Evolutionary conservation across 2,329 filamentous ascomycete genomes (phyloP).

Genomic region (Onygenales sp.): DNA sequence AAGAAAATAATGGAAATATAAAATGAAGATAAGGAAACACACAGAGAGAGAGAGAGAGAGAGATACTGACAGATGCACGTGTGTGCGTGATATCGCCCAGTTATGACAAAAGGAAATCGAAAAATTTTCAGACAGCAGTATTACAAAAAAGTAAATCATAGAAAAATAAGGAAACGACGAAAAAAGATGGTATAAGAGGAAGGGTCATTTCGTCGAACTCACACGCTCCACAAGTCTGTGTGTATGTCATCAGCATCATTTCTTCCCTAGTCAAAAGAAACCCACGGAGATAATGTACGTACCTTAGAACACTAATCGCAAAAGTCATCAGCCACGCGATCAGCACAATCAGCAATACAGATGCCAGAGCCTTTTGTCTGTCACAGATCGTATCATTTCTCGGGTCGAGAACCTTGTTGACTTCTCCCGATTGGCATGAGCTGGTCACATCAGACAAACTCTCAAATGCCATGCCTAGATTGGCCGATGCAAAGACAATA

Average conservation of each 20-base stretch:
- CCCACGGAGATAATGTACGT: not conserved
- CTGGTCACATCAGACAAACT: conserved; percentile 58
- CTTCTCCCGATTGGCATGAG: conserved; percentile 42
- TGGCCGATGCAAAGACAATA: conserved; percentile 94
- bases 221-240: conserved; percentile 13
- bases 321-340: conserved; percentile 89
- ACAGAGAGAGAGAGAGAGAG: not conserved
- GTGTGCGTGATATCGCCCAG: not conserved
- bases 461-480: conserved; percentile 81
- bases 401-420: conserved; percentile 25
- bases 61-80: not conserved
- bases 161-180: not conserved
- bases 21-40: not conserved
- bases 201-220: not conserved
- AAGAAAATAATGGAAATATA: not conserved
- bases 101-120: not conserved
- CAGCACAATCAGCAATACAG: conserved; percentile 69
- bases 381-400: conserved; percentile 45
- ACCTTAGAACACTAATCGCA: conserved; percentile 49
- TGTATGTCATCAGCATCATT: conserved; percentile 1
- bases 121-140: not conserved
- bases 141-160: not conserved
- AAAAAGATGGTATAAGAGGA: not conserved
- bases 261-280: not conserved
- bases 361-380: conserved; percentile 62